These are phyloP conservation scores for Leishmania amazonensis DNA, from an alignment of 208 protist genomes.

Conservation along the genomic window DNA sequence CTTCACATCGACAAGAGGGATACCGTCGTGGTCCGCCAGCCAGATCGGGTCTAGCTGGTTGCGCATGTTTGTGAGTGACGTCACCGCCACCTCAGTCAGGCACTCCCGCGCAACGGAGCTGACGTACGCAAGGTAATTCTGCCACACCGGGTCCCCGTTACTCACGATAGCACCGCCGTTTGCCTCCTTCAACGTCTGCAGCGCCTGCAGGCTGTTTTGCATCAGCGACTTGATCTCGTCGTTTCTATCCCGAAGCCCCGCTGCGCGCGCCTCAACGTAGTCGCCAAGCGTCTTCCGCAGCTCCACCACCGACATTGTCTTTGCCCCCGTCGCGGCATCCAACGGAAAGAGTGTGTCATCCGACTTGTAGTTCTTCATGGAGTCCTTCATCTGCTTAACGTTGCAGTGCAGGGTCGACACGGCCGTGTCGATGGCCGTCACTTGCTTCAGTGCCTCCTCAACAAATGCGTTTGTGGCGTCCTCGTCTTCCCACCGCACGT, in stretches of 20 bases:
- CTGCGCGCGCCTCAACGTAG: slow-evolving; percentile 56
- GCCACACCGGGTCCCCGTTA: slow-evolving; percentile 71
- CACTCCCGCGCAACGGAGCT: slow-evolving; percentile 84
- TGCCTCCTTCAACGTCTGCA: slow-evolving; percentile 80
- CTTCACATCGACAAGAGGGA: slow-evolving; percentile 92
- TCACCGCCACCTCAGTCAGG: slow-evolving; percentile 67
- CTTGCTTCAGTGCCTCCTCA: slow-evolving; percentile 76
- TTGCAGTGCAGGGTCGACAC: slow-evolving; percentile 92
- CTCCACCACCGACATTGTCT: slow-evolving; percentile 90
- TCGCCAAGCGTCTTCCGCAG: slow-evolving; percentile 87
- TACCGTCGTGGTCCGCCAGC: slow-evolving; percentile 87
- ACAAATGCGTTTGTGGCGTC: slow-evolving; percentile 92
- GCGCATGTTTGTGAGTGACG: slow-evolving; percentile 78
- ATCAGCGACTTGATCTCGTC: slow-evolving; percentile 84
- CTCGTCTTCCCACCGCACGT: slow-evolving; percentile 92
- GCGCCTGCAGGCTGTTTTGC: slow-evolving; percentile 70
- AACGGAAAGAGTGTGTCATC: slow-evolving; percentile 87
- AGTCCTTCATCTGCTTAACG: slow-evolving; percentile 81
- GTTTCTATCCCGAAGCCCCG: slow-evolving; percentile 61
- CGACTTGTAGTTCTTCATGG: slow-evolving; percentile 78
- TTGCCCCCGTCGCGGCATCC: slow-evolving; percentile 76
- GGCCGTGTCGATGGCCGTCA: slow-evolving; percentile 83
- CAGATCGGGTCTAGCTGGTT: slow-evolving; percentile 92
- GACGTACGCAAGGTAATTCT: slow-evolving; percentile 91
- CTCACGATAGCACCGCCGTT: slow-evolving; percentile 38